Evolutionary conservation across 495 filamentous ascomycete species (phyloP).

Genomic region (Antarctomyces pellizariae): DNA sequence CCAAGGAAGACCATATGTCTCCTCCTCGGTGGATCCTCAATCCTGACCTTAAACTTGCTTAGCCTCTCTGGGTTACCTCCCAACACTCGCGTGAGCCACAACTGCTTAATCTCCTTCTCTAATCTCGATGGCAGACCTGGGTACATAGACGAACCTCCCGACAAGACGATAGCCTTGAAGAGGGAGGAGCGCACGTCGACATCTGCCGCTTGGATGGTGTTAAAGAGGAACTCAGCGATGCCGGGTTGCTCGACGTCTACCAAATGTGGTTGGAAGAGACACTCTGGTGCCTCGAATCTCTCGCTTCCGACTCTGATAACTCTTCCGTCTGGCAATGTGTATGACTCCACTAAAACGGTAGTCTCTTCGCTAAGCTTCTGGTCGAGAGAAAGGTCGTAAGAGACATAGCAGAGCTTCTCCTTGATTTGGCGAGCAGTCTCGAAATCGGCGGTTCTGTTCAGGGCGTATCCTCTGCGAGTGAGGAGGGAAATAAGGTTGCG

Average conservation of each 20-base stretch:
- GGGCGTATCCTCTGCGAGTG: conserved; percentile 80
- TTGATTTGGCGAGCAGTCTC: conserved; percentile 98
- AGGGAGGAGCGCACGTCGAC: conserved; percentile 82
- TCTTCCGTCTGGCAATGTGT: conserved; percentile 87
- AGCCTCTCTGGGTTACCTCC: conserved; percentile 76
- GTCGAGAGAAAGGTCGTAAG: conserved; percentile 92
- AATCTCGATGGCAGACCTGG: conserved; percentile 80
- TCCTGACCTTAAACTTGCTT: conserved; percentile 96
- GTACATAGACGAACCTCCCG: conserved; percentile 96
- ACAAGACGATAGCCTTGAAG: conserved; percentile 93
- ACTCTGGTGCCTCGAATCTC: conserved; percentile 93
- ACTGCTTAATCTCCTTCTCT: conserved; percentile 96
- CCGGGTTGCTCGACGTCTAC: conserved; percentile 95
- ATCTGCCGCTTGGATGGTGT: conserved; percentile 89
- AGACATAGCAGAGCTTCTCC: conserved; percentile 98
- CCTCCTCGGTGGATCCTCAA: conserved; percentile 88
- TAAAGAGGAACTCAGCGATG: conserved; percentile 91
- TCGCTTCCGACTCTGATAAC: conserved; percentile 91
- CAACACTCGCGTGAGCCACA: conserved; percentile 87
- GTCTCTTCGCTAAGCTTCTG: conserved; percentile 92
- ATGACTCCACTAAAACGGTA: conserved; percentile 89
- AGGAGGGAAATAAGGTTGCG: conserved; percentile 91
- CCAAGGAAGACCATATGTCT: conserved; percentile 98
- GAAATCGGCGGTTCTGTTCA: conserved; percentile 97
- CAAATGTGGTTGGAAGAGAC: conserved; percentile 94